Evolutionary conservation across 192 early-diverging fungal genomes (phyloP), one percentile per base, ranked within the genome.

Genomic region (Coemansia sp.): DNA sequence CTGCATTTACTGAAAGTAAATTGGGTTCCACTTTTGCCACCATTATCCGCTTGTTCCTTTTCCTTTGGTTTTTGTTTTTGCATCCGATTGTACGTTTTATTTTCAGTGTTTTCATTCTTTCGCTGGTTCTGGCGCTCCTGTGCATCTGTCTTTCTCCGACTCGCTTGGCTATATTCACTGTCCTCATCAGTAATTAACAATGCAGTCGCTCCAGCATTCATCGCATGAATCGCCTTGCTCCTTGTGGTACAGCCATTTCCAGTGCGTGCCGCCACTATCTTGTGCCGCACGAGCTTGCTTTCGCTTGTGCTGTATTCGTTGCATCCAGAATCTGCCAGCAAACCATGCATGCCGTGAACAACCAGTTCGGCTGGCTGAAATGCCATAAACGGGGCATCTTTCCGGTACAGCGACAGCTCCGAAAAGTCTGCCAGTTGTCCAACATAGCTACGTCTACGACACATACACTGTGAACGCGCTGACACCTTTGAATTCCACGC

Each of bases 191-290:
- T 70, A 5, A 70, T 70, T 37, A 81, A 67, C 66, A 81, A 65
- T 65, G 73, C 78, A 43, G 55, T 63, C 8, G 78, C 73, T 12
- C 78, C 73, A 5, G 73, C 78, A 48, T 66, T 74, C 61, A 58
- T 72, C 57, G 78, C 78, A 41, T 81, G 73, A 41, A 73, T 47
- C 15, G 78, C 78, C 71, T 76, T 81, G 37, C 73, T 67, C 56
- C 70, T 63, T 32, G 67, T 61, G 10, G 78, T 67, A 65, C 78
- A 81, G 32, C 70, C 73, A 55, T 69, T 70, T 49, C 67, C 73
- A 54, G 64, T 40, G 13, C 67, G 70, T 58, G 54, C 78, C 3
- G 70, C 78, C 37, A 81, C 67, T n/a, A 76, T 64, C 37, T 66
- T 81, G 57, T 55, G 65, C 45, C 54, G 41, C 37, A 73, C 49